Evolutionary conservation across 2,329 filamentous ascomycete species (phyloP), one percentile per base, ranked within the genome.

Genomic region (Aspergillus clavatus): DNA sequence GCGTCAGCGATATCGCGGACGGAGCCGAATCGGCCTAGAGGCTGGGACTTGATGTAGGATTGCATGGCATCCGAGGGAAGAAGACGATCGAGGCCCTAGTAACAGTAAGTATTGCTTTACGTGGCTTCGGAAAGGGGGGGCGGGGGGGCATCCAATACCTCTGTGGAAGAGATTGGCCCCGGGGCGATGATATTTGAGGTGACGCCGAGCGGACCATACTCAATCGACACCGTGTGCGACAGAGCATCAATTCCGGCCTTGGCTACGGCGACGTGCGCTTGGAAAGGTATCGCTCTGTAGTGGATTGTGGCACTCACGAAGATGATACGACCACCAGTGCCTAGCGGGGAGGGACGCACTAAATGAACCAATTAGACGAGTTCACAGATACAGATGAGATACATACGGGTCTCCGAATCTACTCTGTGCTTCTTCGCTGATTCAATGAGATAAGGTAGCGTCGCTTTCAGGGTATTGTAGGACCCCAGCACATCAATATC

Each of bases 401-500:
- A 63, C 61, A 60, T 58, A 70, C 72, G 64, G 4, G 72, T 71
- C 23, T 80, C 79, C 2, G 79, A 77, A 54, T 85, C 81, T 14
- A 77, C 77, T 50, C 71, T 77, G 57, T 83, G 73, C 57, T 79
- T 80, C 26, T 72, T 69, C 1, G 86, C 83, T n/a, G 89, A 94
- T 57, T 81, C 77, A 10, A 89, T 70, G 3, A 98, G 79, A 59
- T 95, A 79, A 0, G 89, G 88, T 26, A 96, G 73, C 1, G 89
- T 93, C 3, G 91, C 89, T 72, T 97, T 97, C 61, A 95, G 77
- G 2, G 89, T 95, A 73, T 97, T 95, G 72, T 87, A 98, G 12
- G 87, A 94, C 24, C 93, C 93, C 27, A 97, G 69, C 2, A 95
- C 85, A 65, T 97, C 93, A 61, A 98, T 98, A 50, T 97, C 93